Base-by-base conservation (phyloP, 2,329 filamentous ascomycete species). In the Penicillium olsonii region DNA sequence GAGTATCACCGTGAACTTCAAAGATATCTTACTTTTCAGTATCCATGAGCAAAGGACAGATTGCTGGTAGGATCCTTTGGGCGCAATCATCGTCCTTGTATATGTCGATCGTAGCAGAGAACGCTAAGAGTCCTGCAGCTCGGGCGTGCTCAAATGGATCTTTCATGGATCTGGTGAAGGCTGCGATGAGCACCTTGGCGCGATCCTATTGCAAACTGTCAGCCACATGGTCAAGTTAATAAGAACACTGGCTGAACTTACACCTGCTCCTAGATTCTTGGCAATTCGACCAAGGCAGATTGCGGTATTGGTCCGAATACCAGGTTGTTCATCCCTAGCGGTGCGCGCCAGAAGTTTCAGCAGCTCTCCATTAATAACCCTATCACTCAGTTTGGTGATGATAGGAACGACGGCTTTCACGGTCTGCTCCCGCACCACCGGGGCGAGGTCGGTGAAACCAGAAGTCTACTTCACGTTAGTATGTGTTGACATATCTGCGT, bases 251-350 rank as follows among this genome's bases (percentile, higher is more conserved):
- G 11, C 22, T 19, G 2, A 18, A 64, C 68, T 46, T 70, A 82
- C 79, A 57, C 75, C 76, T 2, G 82, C 78, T 2, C 90, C 90
- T 1, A 99, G 78, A 62, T 95, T 88, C 61, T 90, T 92, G 12
- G 94, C 92, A 60, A 99, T 96, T 66, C 96, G 97, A 18, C 94
- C 94, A 0, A 99, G 75, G 67, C 92, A 97, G 48, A 99, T 99
- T 1, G 94, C 99, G 0, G 94, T 99, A 68, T 99, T 99, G 8
- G 94, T 99, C 54, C 94, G 84, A 57, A 99, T 99, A 0, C 94
- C 94, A 1, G 94, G 91, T 65, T 99, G 92, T 62, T 97, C 94
- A 55, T 99, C 94, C 62, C 97, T 99, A 38, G 94, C 91, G 1
- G 92, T 96, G 69, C 95, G 96, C 37, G 94, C 94, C 22, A 99